Evolutionary conservation across 2,329 filamentous ascomycete species (phyloP).

Genomic region (Calonectria naviculata): DNA sequence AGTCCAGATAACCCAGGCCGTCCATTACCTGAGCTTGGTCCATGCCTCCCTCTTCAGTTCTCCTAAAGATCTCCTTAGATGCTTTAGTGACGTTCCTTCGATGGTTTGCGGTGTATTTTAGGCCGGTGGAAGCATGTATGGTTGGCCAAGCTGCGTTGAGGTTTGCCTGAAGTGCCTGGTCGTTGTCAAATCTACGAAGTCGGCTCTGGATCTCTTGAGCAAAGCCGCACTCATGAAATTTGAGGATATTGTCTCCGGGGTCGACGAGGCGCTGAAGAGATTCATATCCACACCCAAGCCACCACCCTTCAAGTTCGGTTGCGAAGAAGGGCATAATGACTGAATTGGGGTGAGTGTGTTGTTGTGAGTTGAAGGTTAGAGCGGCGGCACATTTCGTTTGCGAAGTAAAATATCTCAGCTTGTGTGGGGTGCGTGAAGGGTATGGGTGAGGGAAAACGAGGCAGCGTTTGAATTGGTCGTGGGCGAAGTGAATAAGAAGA

Average conservation of each 20-base stretch:
- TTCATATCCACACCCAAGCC: conserved; percentile 42
- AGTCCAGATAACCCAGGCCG: conserved; percentile 46
- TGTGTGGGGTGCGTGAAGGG: background rate
- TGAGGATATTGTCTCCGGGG: conserved; percentile 22
- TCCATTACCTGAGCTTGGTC: conserved; percentile 39
- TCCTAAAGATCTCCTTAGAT: conserved; percentile 41
- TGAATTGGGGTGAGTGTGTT: background rate
- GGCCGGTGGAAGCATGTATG: conserved; percentile 24
- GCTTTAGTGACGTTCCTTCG: conserved; percentile 41
- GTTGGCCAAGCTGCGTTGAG: conserved; percentile 34
- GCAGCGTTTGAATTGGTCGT: background rate
- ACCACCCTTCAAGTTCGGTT: conserved; percentile 48
- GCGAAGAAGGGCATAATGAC: conserved; percentile 44
- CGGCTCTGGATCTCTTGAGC: conserved; percentile 43
- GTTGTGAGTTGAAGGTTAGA: background rate
- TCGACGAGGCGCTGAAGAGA: conserved; percentile 41
- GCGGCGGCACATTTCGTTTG: too few relatives aligned
- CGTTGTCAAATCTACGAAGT: conserved; percentile 46
- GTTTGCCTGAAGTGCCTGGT: conserved; percentile 27
- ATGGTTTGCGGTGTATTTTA: conserved; percentile 39
- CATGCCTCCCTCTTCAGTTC: conserved; percentile 41
- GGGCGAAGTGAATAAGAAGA: background rate
- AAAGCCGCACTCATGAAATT: conserved; percentile 46
- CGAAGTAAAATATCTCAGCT: background rate
- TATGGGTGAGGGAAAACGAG: background rate